Conservation (phyloP, 106 monocot species). For the Alisma plantagoaquatica region DNA sequence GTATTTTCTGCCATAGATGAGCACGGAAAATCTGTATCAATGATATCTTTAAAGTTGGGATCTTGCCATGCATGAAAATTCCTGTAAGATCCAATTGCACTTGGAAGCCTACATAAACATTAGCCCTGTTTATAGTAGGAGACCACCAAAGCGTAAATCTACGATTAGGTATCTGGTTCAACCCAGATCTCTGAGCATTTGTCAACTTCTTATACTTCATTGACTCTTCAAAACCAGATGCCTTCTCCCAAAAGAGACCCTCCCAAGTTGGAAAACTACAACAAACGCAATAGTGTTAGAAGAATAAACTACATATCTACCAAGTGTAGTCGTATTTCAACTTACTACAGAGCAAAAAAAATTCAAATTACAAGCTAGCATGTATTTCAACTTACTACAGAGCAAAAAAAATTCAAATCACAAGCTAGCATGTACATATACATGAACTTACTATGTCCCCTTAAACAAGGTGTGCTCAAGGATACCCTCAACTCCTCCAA, state of each 20-base stretch:
- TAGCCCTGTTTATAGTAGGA: slow-evolving; percentile 96
- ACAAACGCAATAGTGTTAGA: slow-evolving; percentile 8
- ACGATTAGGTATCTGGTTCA: slow-evolving; percentile 99
- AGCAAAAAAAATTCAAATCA: too few relatives aligned
- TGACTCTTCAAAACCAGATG: slow-evolving; percentile 99
- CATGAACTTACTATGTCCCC: slow-evolving; percentile 87
- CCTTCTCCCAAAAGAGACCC: slow-evolving; percentile 99
- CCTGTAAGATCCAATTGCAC: slow-evolving; percentile 98
- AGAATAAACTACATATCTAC: too few relatives aligned
- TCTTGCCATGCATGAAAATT: slow-evolving; percentile 99
- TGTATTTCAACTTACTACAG: too few relatives aligned
- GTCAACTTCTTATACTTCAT: slow-evolving; percentile 99
- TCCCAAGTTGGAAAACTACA: slow-evolving; percentile 98
- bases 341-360: too few relatives aligned
- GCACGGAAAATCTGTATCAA: slow-evolving; percentile 99
- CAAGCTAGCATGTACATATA: too few relatives aligned
- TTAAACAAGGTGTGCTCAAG: slow-evolving; percentile 97
- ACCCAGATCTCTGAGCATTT: slow-evolving; percentile 90
- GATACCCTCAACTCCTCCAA: slow-evolving; percentile 99
- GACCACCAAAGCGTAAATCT: slow-evolving; percentile 99
- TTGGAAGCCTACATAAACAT: slow-evolving; percentile 99
- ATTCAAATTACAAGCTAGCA: too few relatives aligned
- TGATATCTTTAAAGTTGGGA: slow-evolving; percentile 96
- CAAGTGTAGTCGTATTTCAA: background rate
- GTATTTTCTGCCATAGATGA: slow-evolving; percentile 99